A percentile compares a stretch with the other conserved stretches of the same genome.
phyloP scores from a whole-genome alignment of 176 grass and related monocot species.

The Calamus simplicifolius region DNA sequence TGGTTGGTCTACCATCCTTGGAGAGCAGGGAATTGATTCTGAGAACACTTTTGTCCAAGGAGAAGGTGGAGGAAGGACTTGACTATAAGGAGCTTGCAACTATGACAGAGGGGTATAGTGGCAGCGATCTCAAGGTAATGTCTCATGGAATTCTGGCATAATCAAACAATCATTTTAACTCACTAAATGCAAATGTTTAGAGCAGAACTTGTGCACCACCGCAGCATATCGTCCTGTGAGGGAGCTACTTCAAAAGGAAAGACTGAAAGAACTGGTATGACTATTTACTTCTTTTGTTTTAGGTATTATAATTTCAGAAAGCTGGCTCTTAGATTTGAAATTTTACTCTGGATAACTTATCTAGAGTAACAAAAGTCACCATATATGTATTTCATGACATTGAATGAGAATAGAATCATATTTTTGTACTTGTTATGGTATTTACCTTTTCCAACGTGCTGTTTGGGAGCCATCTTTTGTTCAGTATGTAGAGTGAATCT shows the following conservation, averaged over 20 bases:
- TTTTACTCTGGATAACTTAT: background rate
- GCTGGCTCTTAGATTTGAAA: background rate
- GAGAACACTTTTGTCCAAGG: constrained; percentile 68
- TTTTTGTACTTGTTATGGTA: too few relatives aligned
- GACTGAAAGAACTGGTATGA: constrained; percentile 76
- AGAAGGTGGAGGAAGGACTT: constrained; percentile 53
- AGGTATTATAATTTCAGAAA: background rate
- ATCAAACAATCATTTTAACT: too few relatives aligned
- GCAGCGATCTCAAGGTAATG: constrained; percentile 86
- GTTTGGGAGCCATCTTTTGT: too few relatives aligned
- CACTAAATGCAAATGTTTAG: constrained; percentile 1
- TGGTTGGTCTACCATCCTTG: constrained; percentile 71
- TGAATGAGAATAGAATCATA: too few relatives aligned
- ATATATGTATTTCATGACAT: too few relatives aligned
- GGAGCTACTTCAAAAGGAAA: constrained; percentile 85
- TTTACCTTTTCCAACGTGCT: too few relatives aligned
- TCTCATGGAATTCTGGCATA: constrained; percentile 5
- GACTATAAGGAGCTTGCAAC: constrained; percentile 73
- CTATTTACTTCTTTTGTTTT: background rate
- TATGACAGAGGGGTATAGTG: constrained; percentile 92
- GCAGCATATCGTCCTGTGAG: constrained; percentile 87
- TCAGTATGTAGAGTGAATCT: too few relatives aligned
- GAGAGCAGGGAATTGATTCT: constrained; percentile 74
- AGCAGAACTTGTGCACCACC: constrained; percentile 78
- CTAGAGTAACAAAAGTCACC: too few relatives aligned